Conservation (phyloP, 441 rosid species). For the Kokia cookei region DNA sequence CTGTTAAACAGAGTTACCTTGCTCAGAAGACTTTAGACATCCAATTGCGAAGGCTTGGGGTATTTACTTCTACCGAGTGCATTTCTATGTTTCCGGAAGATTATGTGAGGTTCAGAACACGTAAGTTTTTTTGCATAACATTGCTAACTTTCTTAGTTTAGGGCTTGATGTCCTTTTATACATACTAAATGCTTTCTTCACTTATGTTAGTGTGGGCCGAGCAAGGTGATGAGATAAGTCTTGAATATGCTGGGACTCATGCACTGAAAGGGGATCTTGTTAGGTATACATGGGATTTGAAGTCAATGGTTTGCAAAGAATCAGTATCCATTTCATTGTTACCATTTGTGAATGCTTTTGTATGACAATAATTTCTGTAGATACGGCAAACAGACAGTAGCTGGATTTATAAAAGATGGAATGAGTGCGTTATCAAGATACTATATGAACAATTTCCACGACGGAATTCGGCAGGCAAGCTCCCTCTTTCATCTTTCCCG, state of each 20-base stretch:
- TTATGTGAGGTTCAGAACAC: slow-evolving; percentile 56
- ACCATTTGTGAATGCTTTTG: slow-evolving; percentile 4
- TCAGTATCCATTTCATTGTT: background rate
- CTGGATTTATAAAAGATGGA: slow-evolving; percentile 83
- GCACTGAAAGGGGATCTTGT: slow-evolving; percentile 96
- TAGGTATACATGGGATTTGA: slow-evolving; percentile 38
- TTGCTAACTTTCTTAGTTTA: slow-evolving; percentile 7
- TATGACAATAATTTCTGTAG: slow-evolving; percentile 29
- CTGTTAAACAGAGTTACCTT: slow-evolving; percentile 58
- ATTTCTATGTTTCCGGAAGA: slow-evolving; percentile 62
- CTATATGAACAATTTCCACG: slow-evolving; percentile 89
- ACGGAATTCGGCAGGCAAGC: slow-evolving; percentile 94
- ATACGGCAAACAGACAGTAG: slow-evolving; percentile 79
- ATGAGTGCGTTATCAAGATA: slow-evolving; percentile 91
- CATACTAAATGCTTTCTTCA: slow-evolving; percentile 9
- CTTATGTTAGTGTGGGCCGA: slow-evolving; percentile 83
- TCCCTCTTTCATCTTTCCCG: background rate
- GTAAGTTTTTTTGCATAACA: slow-evolving; percentile 34
- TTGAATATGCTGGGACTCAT: slow-evolving; percentile 89
- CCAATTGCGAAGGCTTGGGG: slow-evolving; percentile 70
- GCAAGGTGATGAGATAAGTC: slow-evolving; percentile 97
- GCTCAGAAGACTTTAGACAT: slow-evolving; percentile 64
- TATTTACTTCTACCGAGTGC: slow-evolving; percentile 49
- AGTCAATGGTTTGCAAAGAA: background rate
- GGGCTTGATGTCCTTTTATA: slow-evolving; percentile 4